These are phyloP conservation scores for Delonix regia DNA, from an alignment of 306 rosid species.

Conservation along the genomic window DNA sequence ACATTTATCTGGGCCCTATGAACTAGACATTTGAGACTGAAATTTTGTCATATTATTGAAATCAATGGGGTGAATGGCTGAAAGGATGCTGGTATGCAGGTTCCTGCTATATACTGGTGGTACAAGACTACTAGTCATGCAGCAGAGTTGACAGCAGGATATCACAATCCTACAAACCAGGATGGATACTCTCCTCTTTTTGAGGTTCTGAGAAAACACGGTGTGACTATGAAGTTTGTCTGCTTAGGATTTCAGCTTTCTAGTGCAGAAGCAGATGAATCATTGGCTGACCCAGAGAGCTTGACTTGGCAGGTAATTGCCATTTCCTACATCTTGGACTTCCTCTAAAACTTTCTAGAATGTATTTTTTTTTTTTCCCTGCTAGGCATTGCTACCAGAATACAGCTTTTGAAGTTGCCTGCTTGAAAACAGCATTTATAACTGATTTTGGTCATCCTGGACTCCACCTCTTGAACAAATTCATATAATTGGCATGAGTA, in stretches of 20 bases:
- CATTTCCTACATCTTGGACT: slow-evolving; percentile 25
- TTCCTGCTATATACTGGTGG: slow-evolving; percentile 97
- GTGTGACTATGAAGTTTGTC: slow-evolving; percentile 75
- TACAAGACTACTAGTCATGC: slow-evolving; percentile 92
- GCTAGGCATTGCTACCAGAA: slow-evolving; percentile 21
- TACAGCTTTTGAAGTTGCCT: slow-evolving; percentile 28
- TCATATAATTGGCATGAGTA: slow-evolving; percentile 19
- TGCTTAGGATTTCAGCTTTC: slow-evolving; percentile 74
- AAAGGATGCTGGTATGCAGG: slow-evolving; percentile 54
- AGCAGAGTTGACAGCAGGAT: slow-evolving; percentile 96
- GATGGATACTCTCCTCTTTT: slow-evolving; percentile 91
- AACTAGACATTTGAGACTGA: slow-evolving; percentile 18
- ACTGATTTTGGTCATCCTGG: slow-evolving; percentile 27
- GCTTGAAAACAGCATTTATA: slow-evolving; percentile 5
- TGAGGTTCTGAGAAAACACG: slow-evolving; percentile 78
- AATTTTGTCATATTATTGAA: slow-evolving; percentile 21
- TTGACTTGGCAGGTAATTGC: slow-evolving; percentile 89
- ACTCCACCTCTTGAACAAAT: neutral
- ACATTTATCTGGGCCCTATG: neutral
- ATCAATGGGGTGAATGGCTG: slow-evolving; percentile 18
- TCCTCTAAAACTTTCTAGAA: neutral
- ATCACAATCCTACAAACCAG: slow-evolving; percentile 87
- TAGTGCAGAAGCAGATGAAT: slow-evolving; percentile 67
- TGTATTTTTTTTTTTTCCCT: slow-evolving; percentile 10
- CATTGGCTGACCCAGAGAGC: slow-evolving; percentile 86